Base-by-base conservation (phyloP, 2,329 filamentous ascomycete species). In the Aspergillus luchuensis region DNA sequence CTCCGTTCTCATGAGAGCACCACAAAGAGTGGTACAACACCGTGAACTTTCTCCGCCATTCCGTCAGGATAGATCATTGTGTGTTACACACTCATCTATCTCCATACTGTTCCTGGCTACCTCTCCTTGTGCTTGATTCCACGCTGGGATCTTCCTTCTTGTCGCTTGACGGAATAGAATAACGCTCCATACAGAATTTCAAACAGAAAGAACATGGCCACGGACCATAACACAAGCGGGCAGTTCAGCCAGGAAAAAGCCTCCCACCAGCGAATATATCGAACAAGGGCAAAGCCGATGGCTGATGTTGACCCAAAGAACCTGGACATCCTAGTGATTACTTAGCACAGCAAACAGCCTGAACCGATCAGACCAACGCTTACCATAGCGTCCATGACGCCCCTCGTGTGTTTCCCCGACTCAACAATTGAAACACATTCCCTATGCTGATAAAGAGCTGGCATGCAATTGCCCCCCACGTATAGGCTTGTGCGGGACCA, bases 361-460 rank as follows among this genome's bases (percentile, higher is more conserved):
- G n/a, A 8, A 13, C 15, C 17, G 11, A 15, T 21, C 8, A 11
- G 6, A 11, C 15, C 25, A 17, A 17, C 45, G 57, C 62, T 43
- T 52, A 65, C 62, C 62, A 66, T 41, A 62, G 33, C 7, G 58
- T 64, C 33, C 63, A 63, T n/a, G 62, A 66, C 15, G 58, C 59
- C 15, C 64, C 63, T 39, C 63, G 62, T 6, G 60, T 66, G 41
- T 57, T 65, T 7, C 53, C 61, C 2, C 64, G 58, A 47, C 28
- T 60, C n/a, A 66, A 38, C 11, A 66, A 55, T 52, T 65, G 60
- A 25, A 57, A 63, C 25, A 66, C 33, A 17, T 60, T 41, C 1
- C 63, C 63, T 13, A 60, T 25, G 41, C 63, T 63, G 8, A 63
- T 55, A 2, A 65, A 23, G 43, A 65, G 48, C 39, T 66, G 62